Base-by-base conservation (phyloP, 1,284 basidiomycete genomes). In the Schizophyllum amplum region DNA sequence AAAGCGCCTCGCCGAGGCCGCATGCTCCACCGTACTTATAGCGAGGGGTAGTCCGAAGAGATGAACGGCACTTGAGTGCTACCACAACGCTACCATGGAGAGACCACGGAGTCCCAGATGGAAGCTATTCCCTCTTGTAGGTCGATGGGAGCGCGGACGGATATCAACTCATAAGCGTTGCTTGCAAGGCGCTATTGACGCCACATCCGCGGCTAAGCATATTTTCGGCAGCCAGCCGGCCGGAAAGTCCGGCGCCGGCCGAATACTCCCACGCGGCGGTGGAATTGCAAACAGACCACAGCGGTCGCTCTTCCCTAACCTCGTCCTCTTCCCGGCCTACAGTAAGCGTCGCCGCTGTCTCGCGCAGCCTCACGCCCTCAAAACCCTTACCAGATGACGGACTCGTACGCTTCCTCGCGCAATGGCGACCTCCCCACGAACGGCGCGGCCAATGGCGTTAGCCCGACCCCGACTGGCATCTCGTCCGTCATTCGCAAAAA, bases 401-500 rank as follows among this genome's bases (percentile, higher is more conserved):
- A 87, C 71, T 83, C 84, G 50, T 89, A 85, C 71, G 65, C 75
- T 65, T 86, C 84, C 62, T 81, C 82, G 64, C 80, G 78, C 68
- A 82, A 80, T 64, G 82, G 82, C 69, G 81, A 85, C 69, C 71
- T 78, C 60, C 76, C 79, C 59, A 75, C 78, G 55, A 85, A 84
- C 65, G 82, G 82, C 64, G 71, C 73, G 61, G 72, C 76, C 57
- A 85, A 84, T 66, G 81, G 78, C 64, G 82, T 84, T 56, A 82
- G 74, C 60, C 79, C 84, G 51, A 84, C 86, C 47, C 69, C 83
- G 50, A 75, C 74, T 70, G 59, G n/a, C n/a, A n/a, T n/a, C n/a
- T n/a, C n/a, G n/a, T n/a, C n/a, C n/a, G n/a, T 90, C 72, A 88
- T 93, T 67, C 86, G 88, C 72, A 93, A 92, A 85, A 94, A 94